These are phyloP conservation scores for Alnus glutinosa DNA, from an alignment of 306 rosid genomes.

Conservation along the genomic window DNA sequence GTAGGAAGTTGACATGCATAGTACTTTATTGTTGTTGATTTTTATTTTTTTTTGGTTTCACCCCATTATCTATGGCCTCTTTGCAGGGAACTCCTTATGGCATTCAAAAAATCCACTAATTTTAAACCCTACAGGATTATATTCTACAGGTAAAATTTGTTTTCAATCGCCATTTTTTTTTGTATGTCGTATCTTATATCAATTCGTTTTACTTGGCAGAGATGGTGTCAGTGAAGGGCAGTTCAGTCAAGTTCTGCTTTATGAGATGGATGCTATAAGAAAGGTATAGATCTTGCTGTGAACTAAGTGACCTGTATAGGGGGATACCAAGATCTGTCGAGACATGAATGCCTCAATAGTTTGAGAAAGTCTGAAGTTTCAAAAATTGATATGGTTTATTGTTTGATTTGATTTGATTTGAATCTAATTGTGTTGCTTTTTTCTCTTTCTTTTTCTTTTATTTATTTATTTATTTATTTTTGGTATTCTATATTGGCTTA, in stretches of 20 bases:
- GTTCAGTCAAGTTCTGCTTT: conserved; percentile 67
- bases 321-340: not conserved
- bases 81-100: conserved; percentile 57
- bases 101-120: conserved; percentile 41
- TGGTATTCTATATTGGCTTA: not conserved
- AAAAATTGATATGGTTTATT: not conserved
- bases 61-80: too few species aligned
- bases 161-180: not conserved
- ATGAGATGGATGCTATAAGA: conserved; percentile 82
- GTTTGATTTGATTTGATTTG: not conserved
- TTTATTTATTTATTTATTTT: too few species aligned
- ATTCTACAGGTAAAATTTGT: conserved; percentile 67
- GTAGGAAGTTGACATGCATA: conserved; percentile 25
- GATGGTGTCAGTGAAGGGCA: conserved; percentile 94
- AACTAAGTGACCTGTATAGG: not conserved
- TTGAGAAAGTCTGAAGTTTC: not conserved
- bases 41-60: not conserved
- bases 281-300: conserved; percentile 40
- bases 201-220: conserved; percentile 37
- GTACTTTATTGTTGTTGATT: not conserved
- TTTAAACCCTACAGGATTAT: conserved; percentile 56
- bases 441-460: too few species aligned
- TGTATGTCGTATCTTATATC: not conserved
- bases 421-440: not conserved
- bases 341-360: not conserved